Evolutionary conservation across 208 protist species (phyloP).

Genomic region (Trypanosoma vivax): DNA sequence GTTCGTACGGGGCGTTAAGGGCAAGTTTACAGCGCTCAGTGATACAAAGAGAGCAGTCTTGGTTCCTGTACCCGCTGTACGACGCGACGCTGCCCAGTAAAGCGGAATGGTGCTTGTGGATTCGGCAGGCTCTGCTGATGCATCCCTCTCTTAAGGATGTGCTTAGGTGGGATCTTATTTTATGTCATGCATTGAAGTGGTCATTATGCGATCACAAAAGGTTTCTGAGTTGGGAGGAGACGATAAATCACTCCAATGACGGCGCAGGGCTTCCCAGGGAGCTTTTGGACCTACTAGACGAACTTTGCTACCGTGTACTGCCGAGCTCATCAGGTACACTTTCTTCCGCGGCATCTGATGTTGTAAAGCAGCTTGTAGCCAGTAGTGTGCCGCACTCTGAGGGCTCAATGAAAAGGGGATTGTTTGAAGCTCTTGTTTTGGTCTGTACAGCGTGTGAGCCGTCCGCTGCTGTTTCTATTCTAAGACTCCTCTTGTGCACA

Average conservation of each 20-base stretch:
- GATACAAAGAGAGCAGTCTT: conserved; percentile 24
- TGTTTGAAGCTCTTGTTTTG: conserved; percentile 23
- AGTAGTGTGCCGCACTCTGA: conserved; percentile 24
- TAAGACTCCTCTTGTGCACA: conserved; percentile 26
- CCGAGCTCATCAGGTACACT: neutral
- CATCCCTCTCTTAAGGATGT: conserved; percentile 33
- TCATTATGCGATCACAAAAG: conserved; percentile 22
- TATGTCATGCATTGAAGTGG: conserved; percentile 45
- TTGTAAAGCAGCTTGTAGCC: conserved; percentile 23
- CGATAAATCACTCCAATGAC: neutral
- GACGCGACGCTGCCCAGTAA: conserved; percentile 23
- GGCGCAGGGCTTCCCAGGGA: neutral
- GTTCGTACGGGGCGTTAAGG: neutral
- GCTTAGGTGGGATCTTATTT: conserved; percentile 35
- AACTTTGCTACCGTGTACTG: conserved; percentile 21
- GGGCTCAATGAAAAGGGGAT: conserved; percentile 17
- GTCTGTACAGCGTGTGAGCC: conserved; percentile 28
- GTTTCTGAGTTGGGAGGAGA: conserved; percentile 10
- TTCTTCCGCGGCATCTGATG: conserved; percentile 15
- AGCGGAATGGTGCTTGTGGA: conserved; percentile 33
- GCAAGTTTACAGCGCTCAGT: conserved; percentile 8
- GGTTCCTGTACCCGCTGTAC: conserved; percentile 45
- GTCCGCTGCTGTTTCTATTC: conserved; percentile 18
- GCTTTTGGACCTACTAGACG: conserved; percentile 22
- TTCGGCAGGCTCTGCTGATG: conserved; percentile 27